These are phyloP conservation scores for Acanthamoeba lenticulata DNA, from an alignment of 208 protist species.

Conservation along the genomic window DNA sequence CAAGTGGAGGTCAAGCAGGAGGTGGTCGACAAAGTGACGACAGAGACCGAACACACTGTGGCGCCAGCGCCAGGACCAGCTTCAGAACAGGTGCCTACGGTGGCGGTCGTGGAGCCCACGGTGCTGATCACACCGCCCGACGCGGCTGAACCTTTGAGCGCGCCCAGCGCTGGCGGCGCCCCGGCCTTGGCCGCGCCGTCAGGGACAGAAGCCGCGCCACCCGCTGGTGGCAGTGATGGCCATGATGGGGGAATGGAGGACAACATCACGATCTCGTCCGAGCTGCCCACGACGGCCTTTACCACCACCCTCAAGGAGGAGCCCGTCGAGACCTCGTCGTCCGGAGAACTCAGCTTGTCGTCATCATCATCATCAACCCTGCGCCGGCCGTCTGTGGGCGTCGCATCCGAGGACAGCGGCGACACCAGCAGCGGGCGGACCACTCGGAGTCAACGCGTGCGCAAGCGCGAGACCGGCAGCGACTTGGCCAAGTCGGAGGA, in stretches of 20 bases:
- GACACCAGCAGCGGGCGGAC: too few species aligned
- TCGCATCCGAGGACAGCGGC: too few species aligned
- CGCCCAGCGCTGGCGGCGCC: not conserved
- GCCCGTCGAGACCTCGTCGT: not conserved
- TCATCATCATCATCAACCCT: not conserved
- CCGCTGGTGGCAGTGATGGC: not conserved
- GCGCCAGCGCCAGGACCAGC: not conserved
- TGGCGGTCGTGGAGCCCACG: not conserved
- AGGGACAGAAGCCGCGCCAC: not conserved
- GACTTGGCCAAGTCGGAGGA: too few species aligned
- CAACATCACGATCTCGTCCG: constrained; percentile 17
- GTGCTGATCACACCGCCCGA: not conserved
- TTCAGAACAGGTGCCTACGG: not conserved
- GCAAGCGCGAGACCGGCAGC: too few species aligned
- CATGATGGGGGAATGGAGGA: not conserved
- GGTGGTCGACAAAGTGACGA: not conserved
- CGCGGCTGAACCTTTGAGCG: not conserved
- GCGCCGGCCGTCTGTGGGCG: not conserved
- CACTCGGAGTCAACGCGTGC: too few species aligned
- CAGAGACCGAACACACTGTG: not conserved
- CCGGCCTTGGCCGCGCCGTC: not conserved
- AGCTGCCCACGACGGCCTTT: not conserved
- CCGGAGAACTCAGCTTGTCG: too few species aligned
- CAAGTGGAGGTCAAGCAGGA: not conserved
- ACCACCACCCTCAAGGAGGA: constrained; percentile 10